These are phyloP conservation scores for Ambrosia artemisiifolia DNA, from an alignment of 129 eudicot genomes.

Conservation along the genomic window DNA sequence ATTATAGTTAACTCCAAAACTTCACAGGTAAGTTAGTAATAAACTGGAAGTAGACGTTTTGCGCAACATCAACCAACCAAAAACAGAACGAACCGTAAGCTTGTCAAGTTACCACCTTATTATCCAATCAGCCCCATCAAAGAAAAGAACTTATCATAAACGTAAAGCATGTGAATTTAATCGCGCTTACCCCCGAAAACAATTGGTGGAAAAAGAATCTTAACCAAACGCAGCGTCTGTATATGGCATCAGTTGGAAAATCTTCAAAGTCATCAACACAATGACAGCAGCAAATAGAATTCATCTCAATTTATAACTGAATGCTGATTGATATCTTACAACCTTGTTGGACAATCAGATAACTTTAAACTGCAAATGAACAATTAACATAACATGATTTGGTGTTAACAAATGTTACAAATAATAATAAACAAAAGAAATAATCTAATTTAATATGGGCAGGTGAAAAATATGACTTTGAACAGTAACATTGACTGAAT, in stretches of 20 bases:
- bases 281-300: slow-evolving; percentile 32
- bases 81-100: neutral
- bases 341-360: slow-evolving; percentile 4
- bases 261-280: slow-evolving; percentile 41
- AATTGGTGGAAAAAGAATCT: slow-evolving; percentile 39
- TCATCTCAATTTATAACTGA: slow-evolving; percentile 11
- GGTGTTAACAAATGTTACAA: neutral
- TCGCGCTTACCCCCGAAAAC: slow-evolving; percentile 31
- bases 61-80: neutral
- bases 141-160: neutral
- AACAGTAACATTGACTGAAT: neutral
- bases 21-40: neutral
- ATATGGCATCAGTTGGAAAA: slow-evolving; percentile 25
- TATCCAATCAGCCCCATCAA: neutral
- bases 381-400: neutral
- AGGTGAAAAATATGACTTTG: neutral
- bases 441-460: neutral
- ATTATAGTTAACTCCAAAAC: neutral
- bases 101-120: neutral
- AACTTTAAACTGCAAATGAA: slow-evolving; percentile 24
- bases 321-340: neutral
- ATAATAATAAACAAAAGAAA: neutral
- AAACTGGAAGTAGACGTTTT: neutral
- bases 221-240: slow-evolving; percentile 32
- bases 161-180: neutral